Conservation (phyloP, 2,329 filamentous ascomycete species). For the Colletotrichum brevisporum region DNA sequence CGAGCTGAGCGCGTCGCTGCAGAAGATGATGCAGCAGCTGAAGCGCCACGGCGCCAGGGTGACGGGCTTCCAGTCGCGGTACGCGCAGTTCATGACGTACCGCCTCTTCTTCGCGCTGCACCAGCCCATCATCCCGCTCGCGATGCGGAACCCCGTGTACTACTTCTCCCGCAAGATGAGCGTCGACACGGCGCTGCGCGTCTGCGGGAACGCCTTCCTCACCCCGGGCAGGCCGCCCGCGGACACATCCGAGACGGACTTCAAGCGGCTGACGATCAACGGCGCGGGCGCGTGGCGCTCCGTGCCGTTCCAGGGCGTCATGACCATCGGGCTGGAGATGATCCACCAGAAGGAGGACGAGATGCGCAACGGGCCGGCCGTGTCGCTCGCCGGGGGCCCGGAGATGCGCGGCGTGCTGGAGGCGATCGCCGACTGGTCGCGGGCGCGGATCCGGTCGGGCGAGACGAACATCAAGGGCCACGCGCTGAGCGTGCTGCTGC, state of each 20-base stretch:
- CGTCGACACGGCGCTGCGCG: constrained; percentile 54
- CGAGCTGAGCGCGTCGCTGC: constrained; percentile 58
- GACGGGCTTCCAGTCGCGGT: constrained; percentile 56
- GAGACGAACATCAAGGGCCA: constrained; percentile 61
- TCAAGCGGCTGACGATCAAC: constrained; percentile 56
- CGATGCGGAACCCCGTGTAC: constrained; percentile 61
- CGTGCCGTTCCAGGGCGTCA: constrained; percentile 54
- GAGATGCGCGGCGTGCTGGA: constrained; percentile 51
- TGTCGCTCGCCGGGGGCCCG: constrained; percentile 46
- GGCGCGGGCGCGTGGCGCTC: constrained; percentile 60
- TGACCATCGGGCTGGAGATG: constrained; percentile 62
- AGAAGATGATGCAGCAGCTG: constrained; percentile 52
- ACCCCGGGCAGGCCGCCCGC: constrained; percentile 33
- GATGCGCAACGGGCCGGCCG: constrained; percentile 47
- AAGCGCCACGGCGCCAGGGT: constrained; percentile 42
- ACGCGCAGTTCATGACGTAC: constrained; percentile 60
- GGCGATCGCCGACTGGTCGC: constrained; percentile 48
- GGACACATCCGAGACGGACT: constrained; percentile 44
- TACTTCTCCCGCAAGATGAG: constrained; percentile 68
- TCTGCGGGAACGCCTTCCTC: constrained; percentile 44
- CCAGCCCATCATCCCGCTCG: constrained; percentile 61
- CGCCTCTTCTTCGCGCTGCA: constrained; percentile 69
- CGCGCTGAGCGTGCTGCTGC: constrained; percentile 50
- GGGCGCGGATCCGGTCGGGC: constrained; percentile 54
- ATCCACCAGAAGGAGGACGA: constrained; percentile 61